Evolutionary conservation across 1,139 yeast species (phyloP).

Genomic region (Maudiozyma humilis): DNA sequence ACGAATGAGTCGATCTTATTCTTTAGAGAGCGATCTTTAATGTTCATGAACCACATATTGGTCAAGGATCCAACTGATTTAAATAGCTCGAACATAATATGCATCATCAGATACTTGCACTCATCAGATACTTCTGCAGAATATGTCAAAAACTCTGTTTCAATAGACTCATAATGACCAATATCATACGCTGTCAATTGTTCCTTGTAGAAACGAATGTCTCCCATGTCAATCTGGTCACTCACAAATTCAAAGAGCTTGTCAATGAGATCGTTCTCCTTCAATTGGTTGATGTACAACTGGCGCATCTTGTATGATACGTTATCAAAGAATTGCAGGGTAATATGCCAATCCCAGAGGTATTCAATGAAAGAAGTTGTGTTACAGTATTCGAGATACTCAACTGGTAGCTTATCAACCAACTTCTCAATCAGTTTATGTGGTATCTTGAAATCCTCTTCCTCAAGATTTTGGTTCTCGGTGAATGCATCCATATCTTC

Average conservation of each 20-base stretch:
- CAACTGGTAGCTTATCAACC: slow-evolving; percentile 24
- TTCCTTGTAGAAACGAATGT: slow-evolving; percentile 30
- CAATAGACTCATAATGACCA: slow-evolving; percentile 19
- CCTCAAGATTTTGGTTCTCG: slow-evolving; percentile 16
- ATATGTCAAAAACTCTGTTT: slow-evolving; percentile 19
- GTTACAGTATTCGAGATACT: slow-evolving; percentile 36
- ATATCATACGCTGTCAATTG: background rate
- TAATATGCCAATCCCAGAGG: slow-evolving; percentile 63
- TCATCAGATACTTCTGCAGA: slow-evolving; percentile 30
- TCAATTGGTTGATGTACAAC: slow-evolving; percentile 51
- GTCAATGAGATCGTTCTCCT: slow-evolving; percentile 40
- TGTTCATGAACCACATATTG: slow-evolving; percentile 62
- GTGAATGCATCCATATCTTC: slow-evolving; percentile 17
- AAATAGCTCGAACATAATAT: slow-evolving; percentile 51
- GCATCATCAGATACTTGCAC: slow-evolving; percentile 39
- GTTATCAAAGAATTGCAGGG: slow-evolving; percentile 56
- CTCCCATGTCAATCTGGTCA: slow-evolving; percentile 35
- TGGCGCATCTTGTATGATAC: slow-evolving; percentile 59
- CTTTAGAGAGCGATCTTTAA: slow-evolving; percentile 37
- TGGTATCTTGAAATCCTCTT: slow-evolving; percentile 23
- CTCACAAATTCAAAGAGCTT: slow-evolving; percentile 44
- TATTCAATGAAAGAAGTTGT: slow-evolving; percentile 37
- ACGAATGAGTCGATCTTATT: slow-evolving; percentile 57
- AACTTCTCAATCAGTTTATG: slow-evolving; percentile 13
- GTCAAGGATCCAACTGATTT: slow-evolving; percentile 57